Conservation (phyloP, 2,329 filamentous ascomycete genomes). For the Xylaria sp. region DNA sequence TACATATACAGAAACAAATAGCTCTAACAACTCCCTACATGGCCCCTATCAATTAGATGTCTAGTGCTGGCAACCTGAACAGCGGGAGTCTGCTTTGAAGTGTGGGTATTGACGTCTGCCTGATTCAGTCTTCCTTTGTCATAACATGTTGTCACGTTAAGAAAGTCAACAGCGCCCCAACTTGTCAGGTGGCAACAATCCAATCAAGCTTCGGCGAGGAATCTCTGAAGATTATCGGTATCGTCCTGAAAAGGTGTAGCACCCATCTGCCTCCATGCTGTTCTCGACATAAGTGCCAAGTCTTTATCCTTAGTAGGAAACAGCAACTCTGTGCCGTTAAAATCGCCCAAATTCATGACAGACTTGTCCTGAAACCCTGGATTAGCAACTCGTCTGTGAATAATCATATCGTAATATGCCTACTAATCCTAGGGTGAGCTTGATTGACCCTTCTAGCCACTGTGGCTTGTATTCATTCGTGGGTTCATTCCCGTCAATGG, state of each 20-base stretch:
- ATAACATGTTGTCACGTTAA: neutral
- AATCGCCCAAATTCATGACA: conserved; percentile 55
- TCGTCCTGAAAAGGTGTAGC: conserved; percentile 58
- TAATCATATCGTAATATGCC: conserved; percentile 35
- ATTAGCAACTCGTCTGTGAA: conserved; percentile 5
- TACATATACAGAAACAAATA: neutral
- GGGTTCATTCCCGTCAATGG: conserved; percentile 54
- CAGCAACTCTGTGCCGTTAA: conserved; percentile 55
- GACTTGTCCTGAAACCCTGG: conserved; percentile 54
- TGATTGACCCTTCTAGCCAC: conserved; percentile 62
- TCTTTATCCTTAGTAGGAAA: conserved; percentile 55
- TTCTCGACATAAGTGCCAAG: conserved; percentile 55
- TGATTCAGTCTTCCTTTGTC: neutral
- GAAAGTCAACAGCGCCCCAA: neutral
- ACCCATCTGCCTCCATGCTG: conserved; percentile 56
- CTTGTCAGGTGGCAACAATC: neutral
- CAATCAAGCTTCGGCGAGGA: conserved; percentile 3
- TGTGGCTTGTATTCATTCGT: conserved; percentile 53
- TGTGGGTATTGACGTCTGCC: neutral
- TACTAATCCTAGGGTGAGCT: conserved; percentile 64
- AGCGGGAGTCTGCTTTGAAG: neutral
- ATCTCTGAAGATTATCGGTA: conserved; percentile 30
- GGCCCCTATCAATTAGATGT: neutral
- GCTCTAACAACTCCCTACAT: neutral
- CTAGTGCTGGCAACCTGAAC: neutral